Base-by-base conservation (phyloP, 1,139 yeast species). In the Geotrichum europaeum region DNA sequence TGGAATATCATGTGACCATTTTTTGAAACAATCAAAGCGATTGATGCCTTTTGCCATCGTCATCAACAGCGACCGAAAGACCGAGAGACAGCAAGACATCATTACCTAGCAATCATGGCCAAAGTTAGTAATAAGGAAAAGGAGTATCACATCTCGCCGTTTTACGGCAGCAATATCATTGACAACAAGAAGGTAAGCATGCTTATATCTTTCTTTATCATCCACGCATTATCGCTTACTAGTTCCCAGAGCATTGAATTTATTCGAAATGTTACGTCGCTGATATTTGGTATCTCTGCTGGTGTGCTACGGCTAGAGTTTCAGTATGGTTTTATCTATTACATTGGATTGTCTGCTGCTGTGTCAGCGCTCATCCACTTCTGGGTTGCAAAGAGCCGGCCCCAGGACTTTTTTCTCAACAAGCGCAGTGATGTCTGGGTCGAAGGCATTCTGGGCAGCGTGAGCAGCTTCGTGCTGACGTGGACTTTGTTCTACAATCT, bases 401-500 rank as follows among this genome's bases (percentile, higher is more conserved):
- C 87, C 0, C 62, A 68, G 2, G 70, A 72, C 57, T 88, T 79
- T 72, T 88, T 81, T 69, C 73, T 76, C 36, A 77, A 72, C 49
- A 88, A 91, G 0, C n/a, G 81, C 2, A 78, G 77, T 51, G 86
- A 84, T 61, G 73, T 89, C 0, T 80, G 85, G 63, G 59, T 85
- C 3, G 83, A 79, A 54, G 84, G 86, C 18, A 64, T 87, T 5
- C 75, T 82, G 20, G 76, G 85, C 49, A 85, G 85, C 62, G 69
- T 87, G 18, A 83, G 92, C 2, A 89, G 94, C 20, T 89, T 78
- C 69, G 78, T 87, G 32, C 86, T 89, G 86, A 84, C 87, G 79
- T 89, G 96, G 96, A 87, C 96, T 65, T 77, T 89, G 70, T 82
- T 86, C 54, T 86, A 83, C 73, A 95, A 94, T 0, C 75, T 89